Base-by-base conservation (phyloP, 2,329 filamentous ascomycete genomes). In the Daldinia sp. region DNA sequence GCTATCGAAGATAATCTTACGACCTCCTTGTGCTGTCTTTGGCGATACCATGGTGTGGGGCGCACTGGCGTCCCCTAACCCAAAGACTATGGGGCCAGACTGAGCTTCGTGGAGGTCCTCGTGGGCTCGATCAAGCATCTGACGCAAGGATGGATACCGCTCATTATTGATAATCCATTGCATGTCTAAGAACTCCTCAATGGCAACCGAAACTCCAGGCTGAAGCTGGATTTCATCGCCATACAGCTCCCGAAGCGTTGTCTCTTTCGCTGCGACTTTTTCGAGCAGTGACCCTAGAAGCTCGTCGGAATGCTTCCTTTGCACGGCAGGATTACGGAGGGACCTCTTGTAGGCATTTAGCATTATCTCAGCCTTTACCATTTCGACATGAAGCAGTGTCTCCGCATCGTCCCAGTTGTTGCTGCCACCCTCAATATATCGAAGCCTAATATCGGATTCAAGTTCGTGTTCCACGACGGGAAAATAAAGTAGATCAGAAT, bases 311-410 rank as follows among this genome's bases (percentile, higher is more conserved):
- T 28, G 18, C 6, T 23, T 23, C 6, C 5, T 15, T 30, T 42
- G 53, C 7, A 42, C 13, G 9, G 28, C 23, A 39, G 20, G 37
- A 30, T 56, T 10, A 0, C 53, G 44, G 6, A 72, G 44, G n/a
- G 57, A 56, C 9, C 51, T 58, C 10, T 58, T 35, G 6, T 72
- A 69, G 2, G 55, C 55, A 15, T 65, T 54, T 13, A 72, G 68
- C 3, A 51, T 65, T 23, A 65, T 58, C n/a, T 69, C 68, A 3
- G 66, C 61, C 20, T 63, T 60, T 6, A 67, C 68, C 10, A 71
- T n/a, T 28, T 71, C 70, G 0, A 48, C 18, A n/a, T 72, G 56
- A 2, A 71, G 20, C 13, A 72, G 15, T 4, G 12, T 28, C 39
- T 66, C 60, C 1, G 44, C 13, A 6, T 33, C 9, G 9, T 33